These are phyloP conservation scores for Rhizopogon roseolus DNA, from an alignment of 768 basidiomycete genomes.

Conservation along the genomic window DNA sequence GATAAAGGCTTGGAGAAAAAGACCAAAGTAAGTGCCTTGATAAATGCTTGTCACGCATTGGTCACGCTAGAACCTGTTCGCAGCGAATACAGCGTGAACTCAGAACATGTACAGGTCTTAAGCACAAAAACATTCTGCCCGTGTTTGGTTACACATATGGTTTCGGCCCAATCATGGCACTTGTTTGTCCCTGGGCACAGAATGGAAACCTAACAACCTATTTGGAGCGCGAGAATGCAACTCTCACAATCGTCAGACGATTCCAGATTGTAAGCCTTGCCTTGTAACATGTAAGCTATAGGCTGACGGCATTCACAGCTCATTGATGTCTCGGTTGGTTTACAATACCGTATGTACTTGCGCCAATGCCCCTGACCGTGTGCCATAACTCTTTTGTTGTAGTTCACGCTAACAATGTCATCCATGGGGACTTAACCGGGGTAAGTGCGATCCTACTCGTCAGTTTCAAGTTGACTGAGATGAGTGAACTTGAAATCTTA, in stretches of 20 bases:
- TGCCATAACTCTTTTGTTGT: neutral
- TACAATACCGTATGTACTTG: neutral
- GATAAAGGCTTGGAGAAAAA: neutral
- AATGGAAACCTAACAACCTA: slow-evolving; percentile 11
- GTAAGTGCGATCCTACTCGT: neutral
- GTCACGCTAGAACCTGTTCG: neutral
- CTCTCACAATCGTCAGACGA: slow-evolving; percentile 5
- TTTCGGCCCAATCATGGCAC: slow-evolving; percentile 14
- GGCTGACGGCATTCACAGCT: neutral
- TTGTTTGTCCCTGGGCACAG: slow-evolving; percentile 17
- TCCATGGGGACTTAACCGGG: slow-evolving; percentile 6
- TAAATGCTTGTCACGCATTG: too few relatives aligned
- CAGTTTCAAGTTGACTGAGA: neutral
- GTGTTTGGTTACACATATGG: slow-evolving; percentile 14
- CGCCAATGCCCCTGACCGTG: neutral
- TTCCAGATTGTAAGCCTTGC: slow-evolving; percentile 12
- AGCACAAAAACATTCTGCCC: slow-evolving; percentile 16
- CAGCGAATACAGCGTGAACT: slow-evolving; percentile 18
- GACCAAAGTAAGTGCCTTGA: neutral
- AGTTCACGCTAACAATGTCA: neutral
- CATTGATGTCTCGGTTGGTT: neutral
- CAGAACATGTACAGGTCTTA: slow-evolving; percentile 12
- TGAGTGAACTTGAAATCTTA: too few relatives aligned
- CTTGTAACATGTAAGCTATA: neutral
- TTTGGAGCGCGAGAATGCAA: slow-evolving; percentile 3